These are phyloP conservation scores for Syzygium jambos DNA, from an alignment of 345 rosid genomes.

Conservation along the genomic window DNA sequence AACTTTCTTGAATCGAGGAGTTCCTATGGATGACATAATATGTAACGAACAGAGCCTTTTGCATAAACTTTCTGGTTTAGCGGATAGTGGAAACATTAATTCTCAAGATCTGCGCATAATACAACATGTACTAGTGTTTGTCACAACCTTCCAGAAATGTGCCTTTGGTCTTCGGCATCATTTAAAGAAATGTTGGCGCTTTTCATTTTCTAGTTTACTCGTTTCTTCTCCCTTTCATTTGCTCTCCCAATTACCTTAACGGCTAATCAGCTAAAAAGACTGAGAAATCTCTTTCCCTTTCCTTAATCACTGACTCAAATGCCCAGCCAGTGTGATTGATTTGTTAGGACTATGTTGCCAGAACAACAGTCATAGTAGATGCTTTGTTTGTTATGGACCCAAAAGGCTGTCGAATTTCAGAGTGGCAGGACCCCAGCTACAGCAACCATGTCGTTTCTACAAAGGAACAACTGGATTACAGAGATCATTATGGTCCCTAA, in stretches of 20 bases:
- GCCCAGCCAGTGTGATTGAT: not conserved
- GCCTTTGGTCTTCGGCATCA: not conserved
- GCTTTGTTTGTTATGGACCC: not conserved
- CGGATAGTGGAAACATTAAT: not conserved
- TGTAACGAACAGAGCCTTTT: not conserved
- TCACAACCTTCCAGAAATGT: not conserved
- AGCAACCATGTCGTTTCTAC: not conserved
- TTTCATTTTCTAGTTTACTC: not conserved
- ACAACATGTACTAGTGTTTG: not conserved
- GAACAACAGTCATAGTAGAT: not conserved
- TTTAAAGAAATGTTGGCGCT: not conserved
- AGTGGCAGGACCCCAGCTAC: not conserved
- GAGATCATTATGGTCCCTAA: not conserved
- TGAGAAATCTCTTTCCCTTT: not conserved
- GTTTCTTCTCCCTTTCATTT: not conserved
- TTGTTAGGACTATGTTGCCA: not conserved
- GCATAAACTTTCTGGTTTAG: not conserved
- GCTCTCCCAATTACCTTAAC: not conserved
- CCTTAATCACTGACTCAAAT: not conserved
- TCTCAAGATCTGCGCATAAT: not conserved
- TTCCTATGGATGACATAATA: not conserved
- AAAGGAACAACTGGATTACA: not conserved
- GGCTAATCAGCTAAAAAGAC: not conserved
- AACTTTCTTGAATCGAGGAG: not conserved
- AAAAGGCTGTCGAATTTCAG: not conserved